Percentiles rank a stretch among this genome's conserved stretches.
Conservation (phyloP, 2,329 filamentous ascomycete genomes). For the Claviceps arundinis region DNA sequence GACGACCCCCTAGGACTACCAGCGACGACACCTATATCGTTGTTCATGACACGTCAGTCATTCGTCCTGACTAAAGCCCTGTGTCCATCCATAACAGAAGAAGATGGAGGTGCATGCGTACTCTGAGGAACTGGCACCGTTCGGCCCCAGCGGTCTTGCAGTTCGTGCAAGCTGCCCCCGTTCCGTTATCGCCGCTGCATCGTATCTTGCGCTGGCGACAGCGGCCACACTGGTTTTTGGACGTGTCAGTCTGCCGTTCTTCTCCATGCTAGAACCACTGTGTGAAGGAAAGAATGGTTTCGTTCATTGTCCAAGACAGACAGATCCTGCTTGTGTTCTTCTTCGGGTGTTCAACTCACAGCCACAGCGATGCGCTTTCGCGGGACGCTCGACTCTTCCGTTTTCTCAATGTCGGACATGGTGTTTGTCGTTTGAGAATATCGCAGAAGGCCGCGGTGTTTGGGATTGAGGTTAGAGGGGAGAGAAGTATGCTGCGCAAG, state of each 20-base stretch:
- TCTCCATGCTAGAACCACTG: not conserved
- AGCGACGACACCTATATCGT: slow-evolving; percentile 18
- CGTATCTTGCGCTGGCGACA: slow-evolving; percentile 91
- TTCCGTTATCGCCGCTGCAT: slow-evolving; percentile 73
- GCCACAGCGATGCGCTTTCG: slow-evolving; percentile 47
- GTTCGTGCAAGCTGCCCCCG: slow-evolving; percentile 67
- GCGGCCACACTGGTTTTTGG: slow-evolving; percentile 56
- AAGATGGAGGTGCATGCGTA: slow-evolving; percentile 24
- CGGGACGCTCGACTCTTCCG: slow-evolving; percentile 28
- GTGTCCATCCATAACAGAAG: not conserved
- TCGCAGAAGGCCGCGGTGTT: not conserved
- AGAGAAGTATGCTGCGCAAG: not conserved
- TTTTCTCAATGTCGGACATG: slow-evolving; percentile 3
- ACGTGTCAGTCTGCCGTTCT: slow-evolving; percentile 2
- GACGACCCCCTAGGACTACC: slow-evolving; percentile 16
- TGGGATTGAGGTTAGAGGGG: not conserved
- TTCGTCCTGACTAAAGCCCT: not conserved
- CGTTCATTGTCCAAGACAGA: not conserved
- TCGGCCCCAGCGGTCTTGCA: slow-evolving; percentile 63
- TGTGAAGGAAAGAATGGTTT: no score
- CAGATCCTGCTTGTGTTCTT: not conserved
- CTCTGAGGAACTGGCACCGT: slow-evolving; percentile 69
- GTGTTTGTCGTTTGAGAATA: not conserved
- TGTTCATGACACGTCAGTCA: not conserved
- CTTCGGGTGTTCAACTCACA: slow-evolving; percentile 27